phyloP scores from a whole-genome alignment of 2,329 filamentous ascomycete genomes.

The Aspergillus arachidicola region DNA sequence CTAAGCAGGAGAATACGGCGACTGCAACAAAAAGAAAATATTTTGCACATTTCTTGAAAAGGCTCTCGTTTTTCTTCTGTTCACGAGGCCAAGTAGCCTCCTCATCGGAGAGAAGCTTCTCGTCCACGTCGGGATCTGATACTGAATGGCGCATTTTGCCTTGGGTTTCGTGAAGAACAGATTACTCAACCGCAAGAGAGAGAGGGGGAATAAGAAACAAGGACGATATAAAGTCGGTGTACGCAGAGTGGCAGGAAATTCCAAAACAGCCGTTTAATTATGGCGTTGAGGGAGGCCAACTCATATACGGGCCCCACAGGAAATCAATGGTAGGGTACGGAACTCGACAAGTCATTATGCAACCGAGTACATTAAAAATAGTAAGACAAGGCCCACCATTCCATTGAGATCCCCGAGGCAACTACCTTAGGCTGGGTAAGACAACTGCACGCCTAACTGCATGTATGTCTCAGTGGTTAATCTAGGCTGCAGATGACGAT shows the following conservation, averaged over 20 bases:
- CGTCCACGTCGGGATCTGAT: conserved; percentile 1
- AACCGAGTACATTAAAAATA: background rate
- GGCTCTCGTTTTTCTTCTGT: background rate
- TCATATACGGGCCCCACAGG: background rate
- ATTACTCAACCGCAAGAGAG: background rate
- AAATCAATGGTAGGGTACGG: background rate
- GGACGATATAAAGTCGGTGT: background rate
- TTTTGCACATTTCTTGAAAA: conserved; percentile 6
- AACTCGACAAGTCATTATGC: background rate
- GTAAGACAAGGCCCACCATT: conserved; percentile 1
- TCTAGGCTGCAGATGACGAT: background rate
- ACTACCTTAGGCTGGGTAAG: background rate
- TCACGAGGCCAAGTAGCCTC: conserved; percentile 9
- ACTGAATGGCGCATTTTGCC: background rate
- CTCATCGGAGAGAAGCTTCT: conserved; percentile 12
- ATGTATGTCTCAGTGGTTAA: conserved; percentile 8
- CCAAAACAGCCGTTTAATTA: background rate
- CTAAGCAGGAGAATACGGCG: conserved; percentile 23
- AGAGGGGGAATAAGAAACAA: background rate
- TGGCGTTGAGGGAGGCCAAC: background rate
- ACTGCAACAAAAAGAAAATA: conserved; percentile 18
- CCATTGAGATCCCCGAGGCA: background rate
- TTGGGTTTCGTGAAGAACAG: background rate
- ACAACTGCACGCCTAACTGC: conserved; percentile 1
- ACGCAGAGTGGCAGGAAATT: background rate